Evolutionary conservation across 2,329 filamentous ascomycete genomes (phyloP).

Genomic region (Podosphaera fusca): DNA sequence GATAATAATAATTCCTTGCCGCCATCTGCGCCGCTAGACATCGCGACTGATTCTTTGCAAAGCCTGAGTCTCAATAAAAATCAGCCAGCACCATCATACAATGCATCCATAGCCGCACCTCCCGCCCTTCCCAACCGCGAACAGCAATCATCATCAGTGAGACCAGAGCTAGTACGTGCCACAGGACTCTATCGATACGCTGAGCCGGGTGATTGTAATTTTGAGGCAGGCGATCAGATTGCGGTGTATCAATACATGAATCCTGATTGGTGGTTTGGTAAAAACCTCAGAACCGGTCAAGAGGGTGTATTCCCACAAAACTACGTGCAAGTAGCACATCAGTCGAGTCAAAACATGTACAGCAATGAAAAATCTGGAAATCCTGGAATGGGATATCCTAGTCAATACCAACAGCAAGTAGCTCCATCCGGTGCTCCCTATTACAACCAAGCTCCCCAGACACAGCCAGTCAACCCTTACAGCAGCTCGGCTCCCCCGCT

Average conservation of each 20-base stretch:
- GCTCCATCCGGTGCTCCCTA: not conserved
- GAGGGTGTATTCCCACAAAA: constrained; percentile 91
- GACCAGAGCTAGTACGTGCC: constrained; percentile 43
- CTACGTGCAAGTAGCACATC: constrained; percentile 42
- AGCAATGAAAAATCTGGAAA: constrained; percentile 11
- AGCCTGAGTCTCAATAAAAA: constrained; percentile 7
- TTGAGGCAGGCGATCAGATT: constrained; percentile 61
- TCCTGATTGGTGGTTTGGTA: constrained; percentile 87
- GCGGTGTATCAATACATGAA: constrained; percentile 85
- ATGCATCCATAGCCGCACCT: constrained; percentile 14
- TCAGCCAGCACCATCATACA: constrained; percentile 8
- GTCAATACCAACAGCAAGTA: constrained; percentile 6
- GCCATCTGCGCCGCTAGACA: constrained; percentile 14
- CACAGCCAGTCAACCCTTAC: constrained; percentile 34
- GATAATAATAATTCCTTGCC: constrained; percentile 19
- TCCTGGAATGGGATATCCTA: constrained; percentile 8
- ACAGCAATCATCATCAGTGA: constrained; percentile 16
- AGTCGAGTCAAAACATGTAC: not conserved
- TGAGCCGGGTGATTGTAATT: constrained; percentile 59
- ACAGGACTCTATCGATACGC: constrained; percentile 68
- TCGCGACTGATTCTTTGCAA: constrained; percentile 4
- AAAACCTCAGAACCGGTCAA: constrained; percentile 56
- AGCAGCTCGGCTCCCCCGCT: constrained; percentile 50
- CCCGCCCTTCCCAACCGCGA: constrained; percentile 16
- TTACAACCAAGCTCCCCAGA: constrained; percentile 16